Evolutionary conservation across 2,329 filamentous ascomycete species (phyloP), one percentile per base, ranked within the genome.

Genomic region (Podosphaera xanthii): DNA sequence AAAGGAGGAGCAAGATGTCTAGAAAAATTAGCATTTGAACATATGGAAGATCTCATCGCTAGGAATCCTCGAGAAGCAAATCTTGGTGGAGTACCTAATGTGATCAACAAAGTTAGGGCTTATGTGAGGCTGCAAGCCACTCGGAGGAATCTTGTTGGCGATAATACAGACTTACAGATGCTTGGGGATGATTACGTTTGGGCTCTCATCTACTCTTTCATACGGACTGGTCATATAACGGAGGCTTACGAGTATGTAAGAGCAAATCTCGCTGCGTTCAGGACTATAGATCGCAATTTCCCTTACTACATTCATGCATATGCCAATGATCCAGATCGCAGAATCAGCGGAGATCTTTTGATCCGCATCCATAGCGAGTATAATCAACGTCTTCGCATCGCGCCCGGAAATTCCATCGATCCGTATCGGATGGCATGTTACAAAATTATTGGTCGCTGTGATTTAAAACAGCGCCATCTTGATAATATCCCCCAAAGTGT

Each of bases 361-460:
- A 86, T 89, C 64, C 86, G 87, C 63, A 94, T 94, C 71, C 86
- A 86, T 65, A 87, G 86, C 63, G 90, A 96, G 68, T 96, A 94
- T 71, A 85, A 85, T 58, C 87, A 94, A 69, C 83, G 89, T 53
- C 79, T 83, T 34, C 84, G 87, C 63, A 87, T 94, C 66, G 87
- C 87, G 0, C 86, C 87, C 0, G 87, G 92, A 60, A 84, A 90
- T 68, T 86, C 87, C 1, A 82, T 94, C 63, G 92, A 98, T 69
- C 92, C 92, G 34, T 98, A 94, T 74, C 83, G 89, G 59, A 90
- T 95, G 82, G 90, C 91, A 55, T 96, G 92, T 70, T 97, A 97
- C 77, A 97, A 98, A 76, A 83, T 98, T 62, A 85, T 98, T 65
- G 92, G 94, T 53, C 88, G 82, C 53, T 84, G 82, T 65, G 82